phyloP scores from a whole-genome alignment of 2,329 filamentous ascomycete genomes.

The Trichoderma sp. region DNA sequence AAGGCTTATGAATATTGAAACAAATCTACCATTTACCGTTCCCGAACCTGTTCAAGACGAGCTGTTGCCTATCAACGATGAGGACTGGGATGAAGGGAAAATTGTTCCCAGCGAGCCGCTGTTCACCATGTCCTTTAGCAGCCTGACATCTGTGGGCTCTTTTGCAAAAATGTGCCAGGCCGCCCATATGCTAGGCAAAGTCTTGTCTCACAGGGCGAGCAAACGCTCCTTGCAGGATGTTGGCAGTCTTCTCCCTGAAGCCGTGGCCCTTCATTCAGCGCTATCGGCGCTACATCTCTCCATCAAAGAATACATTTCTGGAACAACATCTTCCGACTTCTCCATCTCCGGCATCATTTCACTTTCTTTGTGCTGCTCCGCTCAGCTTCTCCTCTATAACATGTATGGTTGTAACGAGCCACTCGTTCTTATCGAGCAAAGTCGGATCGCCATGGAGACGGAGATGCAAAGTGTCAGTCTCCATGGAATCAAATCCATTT shows the following conservation, averaged over 20 bases:
- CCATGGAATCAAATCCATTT: slow-evolving; percentile 1
- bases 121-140: slow-evolving; percentile 10
- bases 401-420: slow-evolving; percentile 10
- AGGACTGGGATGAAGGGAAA: slow-evolving; percentile 6
- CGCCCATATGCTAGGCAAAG: slow-evolving; percentile 7
- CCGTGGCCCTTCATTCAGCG: neutral
- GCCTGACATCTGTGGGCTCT: neutral
- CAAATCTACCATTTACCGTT: neutral
- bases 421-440: neutral
- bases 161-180: slow-evolving; percentile 15
- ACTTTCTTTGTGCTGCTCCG: neutral
- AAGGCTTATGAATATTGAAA: slow-evolving; percentile 12
- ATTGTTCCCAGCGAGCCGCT: slow-evolving; percentile 14
- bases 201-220: neutral
- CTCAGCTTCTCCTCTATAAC: slow-evolving; percentile 6
- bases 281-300: neutral
- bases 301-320: neutral
- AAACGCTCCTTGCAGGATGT: neutral
- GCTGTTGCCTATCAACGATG: slow-evolving; percentile 5
- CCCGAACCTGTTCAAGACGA: slow-evolving; percentile 9
- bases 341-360: neutral
- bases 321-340: neutral
- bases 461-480: slow-evolving; percentile 8
- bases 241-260: slow-evolving; percentile 5
- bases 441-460: slow-evolving; percentile 12